Evolutionary conservation across 164 flowering plant genomes (phyloP).

Genomic region (Warburgia ugandensis): DNA sequence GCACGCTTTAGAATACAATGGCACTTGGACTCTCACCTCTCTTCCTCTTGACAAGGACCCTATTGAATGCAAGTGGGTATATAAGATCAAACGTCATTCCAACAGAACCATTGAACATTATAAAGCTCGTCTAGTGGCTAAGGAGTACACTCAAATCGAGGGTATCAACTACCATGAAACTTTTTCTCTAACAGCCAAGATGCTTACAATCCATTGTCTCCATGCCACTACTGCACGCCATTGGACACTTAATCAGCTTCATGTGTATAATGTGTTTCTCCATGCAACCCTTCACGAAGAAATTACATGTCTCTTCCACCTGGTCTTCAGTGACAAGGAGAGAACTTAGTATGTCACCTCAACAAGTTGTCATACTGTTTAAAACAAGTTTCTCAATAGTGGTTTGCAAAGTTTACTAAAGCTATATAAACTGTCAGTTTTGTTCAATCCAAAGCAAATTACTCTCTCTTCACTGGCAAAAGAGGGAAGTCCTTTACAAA

Average conservation of each 20-base stretch:
- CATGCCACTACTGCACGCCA: background rate
- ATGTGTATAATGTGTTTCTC: too few species aligned
- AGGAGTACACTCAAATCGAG: too few species aligned
- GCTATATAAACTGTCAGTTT: background rate
- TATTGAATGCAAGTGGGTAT: background rate
- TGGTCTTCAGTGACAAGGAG: background rate
- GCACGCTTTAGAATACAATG: background rate
- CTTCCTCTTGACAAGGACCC: background rate
- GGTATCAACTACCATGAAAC: background rate
- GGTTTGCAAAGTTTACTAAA: background rate
- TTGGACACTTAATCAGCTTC: too few species aligned
- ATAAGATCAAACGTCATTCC: background rate
- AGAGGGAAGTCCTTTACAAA: too few species aligned
- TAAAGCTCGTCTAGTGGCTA: background rate
- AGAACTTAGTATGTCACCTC: background rate
- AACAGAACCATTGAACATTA: background rate
- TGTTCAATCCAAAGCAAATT: background rate
- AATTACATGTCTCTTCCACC: too few species aligned
- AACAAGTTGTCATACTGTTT: too few species aligned
- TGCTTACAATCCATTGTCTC: background rate
- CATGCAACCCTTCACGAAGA: too few species aligned
- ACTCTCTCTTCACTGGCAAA: too few species aligned
- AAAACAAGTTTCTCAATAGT: too few species aligned
- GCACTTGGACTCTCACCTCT: background rate
- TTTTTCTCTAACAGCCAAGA: background rate